These are phyloP conservation scores for Erigeron canadensis DNA, from an alignment of 129 eudicot species.

Conservation along the genomic window DNA sequence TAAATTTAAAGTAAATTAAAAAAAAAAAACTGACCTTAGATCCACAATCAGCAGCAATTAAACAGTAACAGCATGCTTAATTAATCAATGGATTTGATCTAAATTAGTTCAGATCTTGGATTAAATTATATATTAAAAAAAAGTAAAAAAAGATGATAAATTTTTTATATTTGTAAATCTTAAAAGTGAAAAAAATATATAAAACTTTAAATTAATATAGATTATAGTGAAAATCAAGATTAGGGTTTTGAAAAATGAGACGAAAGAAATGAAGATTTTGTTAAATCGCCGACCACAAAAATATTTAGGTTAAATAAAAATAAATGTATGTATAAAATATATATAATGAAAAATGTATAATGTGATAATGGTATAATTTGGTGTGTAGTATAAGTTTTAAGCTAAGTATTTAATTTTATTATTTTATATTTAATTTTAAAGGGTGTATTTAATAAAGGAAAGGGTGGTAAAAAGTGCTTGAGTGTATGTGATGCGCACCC, in stretches of 20 bases:
- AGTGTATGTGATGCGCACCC: conserved; percentile 27
- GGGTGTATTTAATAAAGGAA: conserved; percentile 1
- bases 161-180: conserved; percentile 29
- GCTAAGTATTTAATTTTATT: conserved; percentile 15
- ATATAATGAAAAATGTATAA: conserved; percentile 8
- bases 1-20: background rate
- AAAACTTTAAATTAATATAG: conserved; percentile 13
- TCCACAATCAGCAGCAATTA: conserved; percentile 30
- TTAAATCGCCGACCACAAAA: conserved; percentile 35
- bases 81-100: conserved; percentile 28
- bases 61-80: conserved; percentile 21
- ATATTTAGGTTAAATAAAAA: conserved; percentile 9
- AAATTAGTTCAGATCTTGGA: conserved; percentile 31
- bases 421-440: background rate
- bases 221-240: conserved; percentile 21
- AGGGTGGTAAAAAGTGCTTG: conserved; percentile 25
- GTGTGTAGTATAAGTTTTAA: conserved; percentile 27
- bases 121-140: background rate
- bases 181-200: conserved; percentile 22
- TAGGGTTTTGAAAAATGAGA: conserved; percentile 18
- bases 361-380: conserved; percentile 14
- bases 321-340: conserved; percentile 11
- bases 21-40: conserved; percentile 24
- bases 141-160: conserved; percentile 19
- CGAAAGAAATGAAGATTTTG: conserved; percentile 25